These are phyloP conservation scores for Clarireedia paspali DNA, from an alignment of 2,329 filamentous ascomycete genomes.

Conservation along the genomic window DNA sequence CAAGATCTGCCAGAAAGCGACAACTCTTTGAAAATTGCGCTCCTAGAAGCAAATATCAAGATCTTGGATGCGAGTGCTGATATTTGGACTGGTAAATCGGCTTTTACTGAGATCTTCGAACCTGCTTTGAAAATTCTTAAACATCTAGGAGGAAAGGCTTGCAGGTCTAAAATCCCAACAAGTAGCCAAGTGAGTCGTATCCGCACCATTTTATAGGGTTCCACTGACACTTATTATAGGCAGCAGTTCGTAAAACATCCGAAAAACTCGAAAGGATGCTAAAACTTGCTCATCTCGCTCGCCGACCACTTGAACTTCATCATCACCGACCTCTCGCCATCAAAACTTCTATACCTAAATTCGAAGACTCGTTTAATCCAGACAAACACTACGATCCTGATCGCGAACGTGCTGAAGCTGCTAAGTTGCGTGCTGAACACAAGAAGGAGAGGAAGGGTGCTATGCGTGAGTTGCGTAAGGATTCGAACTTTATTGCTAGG, in stretches of 20 bases:
- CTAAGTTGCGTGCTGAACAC: conserved; percentile 49
- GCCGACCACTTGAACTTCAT: conserved; percentile 79
- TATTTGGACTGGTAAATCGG: conserved; percentile 63
- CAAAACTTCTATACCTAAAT: conserved; percentile 83
- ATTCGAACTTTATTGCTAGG: conserved; percentile 85
- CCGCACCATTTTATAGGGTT: background rate
- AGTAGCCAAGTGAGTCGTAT: conserved; percentile 20
- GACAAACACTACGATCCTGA: conserved; percentile 97
- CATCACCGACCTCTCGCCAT: conserved; percentile 84
- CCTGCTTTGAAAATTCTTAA: conserved; percentile 52
- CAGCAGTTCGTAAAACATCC: conserved; percentile 17
- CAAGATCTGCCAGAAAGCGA: conserved; percentile 20
- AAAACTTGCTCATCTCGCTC: conserved; percentile 53
- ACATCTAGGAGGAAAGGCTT: conserved; percentile 50
- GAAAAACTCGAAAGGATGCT: conserved; percentile 46
- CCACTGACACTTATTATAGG: conserved; percentile 12
- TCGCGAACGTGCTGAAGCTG: conserved; percentile 75
- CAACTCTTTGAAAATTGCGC: conserved; percentile 43
- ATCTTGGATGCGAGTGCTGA: conserved; percentile 63
- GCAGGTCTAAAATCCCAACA: conserved; percentile 42
- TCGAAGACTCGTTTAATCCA: conserved; percentile 91
- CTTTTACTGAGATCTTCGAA: conserved; percentile 73
- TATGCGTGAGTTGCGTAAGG: conserved; percentile 88
- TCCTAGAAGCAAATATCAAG: conserved; percentile 54
- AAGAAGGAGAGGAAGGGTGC: conserved; percentile 90